Base-by-base conservation (phyloP, 805 yeast species). In the Hanseniaspora vineae region DNA sequence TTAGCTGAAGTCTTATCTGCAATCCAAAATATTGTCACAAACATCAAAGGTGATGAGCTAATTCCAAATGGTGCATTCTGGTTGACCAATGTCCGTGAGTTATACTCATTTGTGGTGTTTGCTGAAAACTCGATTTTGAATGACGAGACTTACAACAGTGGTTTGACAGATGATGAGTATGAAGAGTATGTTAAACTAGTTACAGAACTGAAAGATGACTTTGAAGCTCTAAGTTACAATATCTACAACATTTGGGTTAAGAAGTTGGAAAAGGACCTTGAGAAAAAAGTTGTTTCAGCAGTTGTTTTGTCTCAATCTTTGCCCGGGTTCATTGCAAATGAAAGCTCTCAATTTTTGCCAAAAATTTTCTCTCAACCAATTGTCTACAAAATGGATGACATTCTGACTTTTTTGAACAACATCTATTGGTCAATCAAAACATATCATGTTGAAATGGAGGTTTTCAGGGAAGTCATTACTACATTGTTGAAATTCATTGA, bases 241-340 rank as follows among this genome's bases (percentile, higher is more conserved):
- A 84, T 92, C 54, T 92, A 89, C 68, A 94, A 88, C 65, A 82
- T 89, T 73, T 90, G 96, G 97, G 81, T 90, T 85, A 88, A 85
- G 71, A 89, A 86, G 66, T 77, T 92, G 77, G 92, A 88, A 68
- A 85, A 84, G 62, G 84, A 81, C 55, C 69, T 90, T 60, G 95
- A 86, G 63, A 86, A 84, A 73, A 85, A 87, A 70, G 90, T 89
- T 46, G 80, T 92, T 33, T 81, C 95, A n/a, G 97, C 97, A 2
- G 94, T 92, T 51, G 92, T 92, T 17, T 73, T 88, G 56, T 86
- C 96, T 2, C 98, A 92, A 69, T 81, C 95, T 0, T 76, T 92
- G 55, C 98, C 98, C 4, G 98, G 98, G 0, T 92, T 92, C 66
- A 79, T 84, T 71, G 87, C 94, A 1, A 85, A 86, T 31, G 96